Conservation (phyloP, 768 basidiomycete species). For the Leccinum subtestaceum region DNA sequence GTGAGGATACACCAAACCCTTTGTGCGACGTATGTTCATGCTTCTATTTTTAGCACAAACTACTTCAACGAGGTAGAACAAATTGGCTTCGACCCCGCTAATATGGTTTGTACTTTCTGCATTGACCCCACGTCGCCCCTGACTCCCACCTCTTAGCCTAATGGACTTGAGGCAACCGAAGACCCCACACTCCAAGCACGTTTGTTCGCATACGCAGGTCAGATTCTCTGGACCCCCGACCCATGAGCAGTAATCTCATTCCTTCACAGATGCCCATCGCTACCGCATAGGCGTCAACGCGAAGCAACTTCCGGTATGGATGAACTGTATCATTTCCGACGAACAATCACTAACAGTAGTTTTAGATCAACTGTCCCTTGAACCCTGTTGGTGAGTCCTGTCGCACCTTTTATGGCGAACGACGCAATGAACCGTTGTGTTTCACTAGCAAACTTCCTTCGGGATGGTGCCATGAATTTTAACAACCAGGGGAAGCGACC, state of each 20-base stretch:
- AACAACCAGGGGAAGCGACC: constrained; percentile 40
- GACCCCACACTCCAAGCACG: constrained; percentile 60
- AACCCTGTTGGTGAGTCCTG: constrained; percentile 34
- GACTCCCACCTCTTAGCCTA: constrained; percentile 5
- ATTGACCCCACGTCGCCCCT: not conserved
- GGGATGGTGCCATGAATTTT: constrained; percentile 38
- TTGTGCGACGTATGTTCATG: not conserved
- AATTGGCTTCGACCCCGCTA: constrained; percentile 43
- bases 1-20: constrained; percentile 10
- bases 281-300: constrained; percentile 39
- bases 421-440: not conserved
- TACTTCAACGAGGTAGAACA: too few species aligned
- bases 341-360: not conserved
- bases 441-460: constrained; percentile 36
- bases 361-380: constrained; percentile 37
- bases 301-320: constrained; percentile 36
- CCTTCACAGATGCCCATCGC: constrained; percentile 34
- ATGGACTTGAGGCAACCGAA: constrained; percentile 46
- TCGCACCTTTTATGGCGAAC: too few species aligned
- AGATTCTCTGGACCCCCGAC: not conserved
- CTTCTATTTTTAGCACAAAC: too few species aligned
- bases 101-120: constrained; percentile 35
- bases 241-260: not conserved
- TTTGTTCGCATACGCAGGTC: constrained; percentile 55
- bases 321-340: not conserved